Evolutionary conservation across 495 filamentous ascomycete species (phyloP), one percentile per base, ranked within the genome.

Genomic region (Glarea lozoyensis): DNA sequence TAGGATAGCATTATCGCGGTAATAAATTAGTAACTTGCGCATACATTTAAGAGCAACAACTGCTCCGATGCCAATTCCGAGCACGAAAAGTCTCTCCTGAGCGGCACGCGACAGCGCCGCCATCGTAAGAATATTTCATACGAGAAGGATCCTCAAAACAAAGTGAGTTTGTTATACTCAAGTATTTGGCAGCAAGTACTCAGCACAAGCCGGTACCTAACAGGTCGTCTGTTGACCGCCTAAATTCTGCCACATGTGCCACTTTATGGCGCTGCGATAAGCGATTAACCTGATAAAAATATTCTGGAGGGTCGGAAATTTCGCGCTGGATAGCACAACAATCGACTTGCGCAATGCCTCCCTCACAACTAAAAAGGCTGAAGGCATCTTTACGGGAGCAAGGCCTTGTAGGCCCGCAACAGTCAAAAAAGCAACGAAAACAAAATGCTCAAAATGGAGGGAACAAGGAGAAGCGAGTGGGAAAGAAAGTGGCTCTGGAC

Each of bases 331-430:
- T 7, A 29, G 48, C 11, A 36, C 30, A 42, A 11, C 25, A 34
- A 32, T 17, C 23, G 23, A 36, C n/a, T n/a, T n/a, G n/a, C n/a
- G n/a, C 11, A 24, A 98, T 98, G 92, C 75, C 90, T 42, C 86
- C 89, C 47, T 98, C 92, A 6, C 92, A 98, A 64, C 72, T 98
- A 13, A 97, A 97, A 63, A 87, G 88, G 64, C 75, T 98, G 12
- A 98, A 94, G 64, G 70, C 82, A 44, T 94, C 88, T 4, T 72
- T 98, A 10, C 74, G 77, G 45, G 84, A 93, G 21, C 85, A 88
- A 44, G 90, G 92, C 17, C 79, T 97, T 22, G 79, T 87, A 35
- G 85, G 87, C 2, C 87, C 84, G 3, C 88, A 89, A 56, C 76
- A 93, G 55, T 92, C 87, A 15, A 95, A 95, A 57, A 94, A 94